These are phyloP conservation scores for Tolypocladium ophioglossoides DNA, from an alignment of 2,329 filamentous ascomycete species.

Conservation along the genomic window DNA sequence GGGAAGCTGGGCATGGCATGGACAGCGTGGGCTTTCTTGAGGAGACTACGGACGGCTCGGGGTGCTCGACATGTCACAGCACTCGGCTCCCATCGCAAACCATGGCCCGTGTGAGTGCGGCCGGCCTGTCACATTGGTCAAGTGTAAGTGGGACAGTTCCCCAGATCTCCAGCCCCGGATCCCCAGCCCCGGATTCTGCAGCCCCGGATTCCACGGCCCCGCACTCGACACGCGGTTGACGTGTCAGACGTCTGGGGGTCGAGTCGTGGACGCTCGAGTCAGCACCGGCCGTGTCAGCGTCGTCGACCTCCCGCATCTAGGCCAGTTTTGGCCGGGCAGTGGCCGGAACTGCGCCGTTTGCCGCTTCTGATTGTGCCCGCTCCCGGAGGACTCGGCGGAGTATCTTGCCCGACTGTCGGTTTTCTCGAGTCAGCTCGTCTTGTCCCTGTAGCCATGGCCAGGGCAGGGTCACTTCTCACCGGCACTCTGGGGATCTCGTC, in stretches of 20 bases:
- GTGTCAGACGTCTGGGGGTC: no score
- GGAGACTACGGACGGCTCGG: no score
- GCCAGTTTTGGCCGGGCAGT: not conserved
- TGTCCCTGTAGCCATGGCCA: no score
- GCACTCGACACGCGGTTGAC: not conserved
- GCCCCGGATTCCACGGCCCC: not conserved
- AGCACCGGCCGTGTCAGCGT: no score
- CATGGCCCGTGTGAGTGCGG: no score
- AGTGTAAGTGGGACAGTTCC: not conserved
- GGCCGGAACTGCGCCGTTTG: fast-evolving
- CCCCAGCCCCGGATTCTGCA: not conserved
- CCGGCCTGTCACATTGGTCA: no score
- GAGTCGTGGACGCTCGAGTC: no score
- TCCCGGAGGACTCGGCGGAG: not conserved
- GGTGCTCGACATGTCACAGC: no score
- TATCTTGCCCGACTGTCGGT: not conserved
- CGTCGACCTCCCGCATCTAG: not conserved
- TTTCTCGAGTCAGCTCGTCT: not conserved
- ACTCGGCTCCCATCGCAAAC: no score
- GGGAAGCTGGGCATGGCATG: no score
- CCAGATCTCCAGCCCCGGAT: not conserved
- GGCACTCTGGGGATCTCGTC: not conserved
- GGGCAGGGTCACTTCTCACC: not conserved
- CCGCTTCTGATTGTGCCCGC: not conserved
- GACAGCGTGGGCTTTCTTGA: no score